Percentiles rank a stretch among this genome's conserved stretches.
Evolutionary conservation across 2,329 filamentous ascomycete genomes (phyloP).

Genomic region (Verticillium klebahnii): DNA sequence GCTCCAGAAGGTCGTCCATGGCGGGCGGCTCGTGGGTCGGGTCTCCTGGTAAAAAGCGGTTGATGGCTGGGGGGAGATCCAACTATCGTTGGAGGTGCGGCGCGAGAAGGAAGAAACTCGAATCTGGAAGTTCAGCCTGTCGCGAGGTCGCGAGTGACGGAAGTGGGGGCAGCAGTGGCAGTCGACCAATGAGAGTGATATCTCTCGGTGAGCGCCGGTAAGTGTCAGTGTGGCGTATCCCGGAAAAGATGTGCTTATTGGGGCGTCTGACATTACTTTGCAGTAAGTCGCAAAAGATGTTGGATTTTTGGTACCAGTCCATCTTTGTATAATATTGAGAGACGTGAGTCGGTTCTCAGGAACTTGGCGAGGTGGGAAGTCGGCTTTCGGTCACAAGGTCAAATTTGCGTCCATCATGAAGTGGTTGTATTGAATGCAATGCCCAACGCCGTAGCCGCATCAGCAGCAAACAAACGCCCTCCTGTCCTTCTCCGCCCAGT

Average conservation of each 20-base stretch:
- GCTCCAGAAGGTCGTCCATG: conserved; percentile 88
- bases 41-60: not conserved
- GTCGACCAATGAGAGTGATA: not conserved
- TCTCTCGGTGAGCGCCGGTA: not conserved
- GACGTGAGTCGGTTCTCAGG: too few species aligned
- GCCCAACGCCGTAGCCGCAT: not conserved
- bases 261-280: too few species aligned
- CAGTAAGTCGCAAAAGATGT: too few species aligned
- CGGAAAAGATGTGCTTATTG: too few species aligned
- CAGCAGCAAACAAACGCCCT: not conserved
- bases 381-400: too few species aligned
- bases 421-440: not conserved
- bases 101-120: not conserved
- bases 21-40: conserved; percentile 12
- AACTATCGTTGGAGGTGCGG: not conserved
- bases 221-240: conserved; percentile 1
- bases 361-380: too few species aligned
- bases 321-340: too few species aligned
- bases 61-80: not conserved
- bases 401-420: too few species aligned
- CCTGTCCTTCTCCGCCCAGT: not conserved
- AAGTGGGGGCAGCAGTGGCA: not conserved
- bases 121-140: not conserved
- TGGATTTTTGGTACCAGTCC: too few species aligned
- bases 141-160: not conserved